Evolutionary conservation across 1,139 yeast species (phyloP), one percentile per base, ranked within the genome.

Genomic region (Lipomyces yarrowii): DNA sequence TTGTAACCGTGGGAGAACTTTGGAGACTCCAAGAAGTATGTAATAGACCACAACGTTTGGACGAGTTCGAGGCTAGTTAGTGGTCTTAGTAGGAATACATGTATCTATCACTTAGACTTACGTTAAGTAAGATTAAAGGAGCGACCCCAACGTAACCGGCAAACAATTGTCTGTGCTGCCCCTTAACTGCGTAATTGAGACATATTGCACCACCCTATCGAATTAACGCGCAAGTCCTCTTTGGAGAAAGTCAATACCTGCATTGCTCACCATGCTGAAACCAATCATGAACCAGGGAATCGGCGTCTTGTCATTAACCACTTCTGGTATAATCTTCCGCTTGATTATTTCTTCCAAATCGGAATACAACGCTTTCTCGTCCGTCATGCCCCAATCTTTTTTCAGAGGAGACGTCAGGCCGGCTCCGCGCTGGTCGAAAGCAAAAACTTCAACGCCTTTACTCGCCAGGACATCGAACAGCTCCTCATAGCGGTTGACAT

Each of bases 341-440:
- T 73, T 80, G 69, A 88, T 79, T 74, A 93, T 83, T 71, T 81
- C 84, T 72, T 91, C 91, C 72, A 93, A 80, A 75, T 91, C 98
- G 52, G 83, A 80, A 76, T 85, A 87, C 2, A 87, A 85, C 70
- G 83, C 83, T 64, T 73, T 74, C 72, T 92, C 97, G 74, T 87
- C 83, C 3, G 96, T 88, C 61, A 79, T 75, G 10, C 97, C 98
- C 63, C 82, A 82, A 4, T 80, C 79, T 61, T 83, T 81, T 21
- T 86, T 86, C 54, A 73, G 66, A 39, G 71, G 67, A 0, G 85
- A 84, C 0, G 97, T 90, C 64, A 82, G 83, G 4, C 97, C 98
- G 11, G 93, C 87, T 0, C 98, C 98, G 72, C 98, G 84, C 78
- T 91, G 97, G 75, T 91, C 97, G 76, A 86, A 93, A 71, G 85